Percentiles rank a stretch among this genome's conserved stretches.
Conservation (phyloP, 2,329 filamentous ascomycete genomes). For the Anisogramma anomala region DNA sequence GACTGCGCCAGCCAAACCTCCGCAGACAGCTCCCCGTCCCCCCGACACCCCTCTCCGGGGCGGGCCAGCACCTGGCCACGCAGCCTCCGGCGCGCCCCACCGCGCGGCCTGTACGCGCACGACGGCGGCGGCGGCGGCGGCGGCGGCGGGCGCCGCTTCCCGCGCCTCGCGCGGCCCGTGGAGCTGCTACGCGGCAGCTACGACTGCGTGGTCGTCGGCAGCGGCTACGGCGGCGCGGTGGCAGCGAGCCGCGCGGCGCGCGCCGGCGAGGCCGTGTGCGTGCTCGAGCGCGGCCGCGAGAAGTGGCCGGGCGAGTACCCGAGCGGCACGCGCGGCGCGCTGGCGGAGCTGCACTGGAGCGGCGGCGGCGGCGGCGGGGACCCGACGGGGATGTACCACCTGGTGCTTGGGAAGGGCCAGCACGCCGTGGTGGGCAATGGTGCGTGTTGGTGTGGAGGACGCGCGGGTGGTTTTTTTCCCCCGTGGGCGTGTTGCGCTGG, state of each 20-base stretch:
- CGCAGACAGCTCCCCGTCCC: no score
- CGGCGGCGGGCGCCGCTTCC: slow-evolving; percentile 25
- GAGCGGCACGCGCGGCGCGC: slow-evolving; percentile 31
- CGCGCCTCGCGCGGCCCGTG: slow-evolving; percentile 44
- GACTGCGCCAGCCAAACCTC: no score
- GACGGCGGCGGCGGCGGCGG: no score
- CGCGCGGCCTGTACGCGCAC: no score
- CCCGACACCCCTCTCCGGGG: no score
- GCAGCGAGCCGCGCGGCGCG: slow-evolving; percentile 55
- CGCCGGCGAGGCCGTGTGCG: slow-evolving; percentile 46
- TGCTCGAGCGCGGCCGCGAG: slow-evolving; percentile 54
- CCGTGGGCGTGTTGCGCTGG: no score
- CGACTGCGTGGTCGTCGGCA: slow-evolving; percentile 57
- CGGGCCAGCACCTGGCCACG: no score
- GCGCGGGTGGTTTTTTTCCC: no score
- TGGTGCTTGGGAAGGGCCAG: slow-evolving; percentile 51
- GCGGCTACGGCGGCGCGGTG: slow-evolving; percentile 56
- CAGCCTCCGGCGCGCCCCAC: no score
- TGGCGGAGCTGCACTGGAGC: slow-evolving; percentile 43
- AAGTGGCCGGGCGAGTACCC: slow-evolving; percentile 58
- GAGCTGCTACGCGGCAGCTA: slow-evolving; percentile 47
- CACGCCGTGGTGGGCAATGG: slow-evolving; percentile 51
- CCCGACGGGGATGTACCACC: slow-evolving; percentile 50
- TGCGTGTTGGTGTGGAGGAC: slow-evolving; percentile 19
- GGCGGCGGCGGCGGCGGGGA: slow-evolving; percentile 40